Evolutionary conservation across 2,329 filamentous ascomycete genomes (phyloP).

Genomic region (Fusarium concolor): DNA sequence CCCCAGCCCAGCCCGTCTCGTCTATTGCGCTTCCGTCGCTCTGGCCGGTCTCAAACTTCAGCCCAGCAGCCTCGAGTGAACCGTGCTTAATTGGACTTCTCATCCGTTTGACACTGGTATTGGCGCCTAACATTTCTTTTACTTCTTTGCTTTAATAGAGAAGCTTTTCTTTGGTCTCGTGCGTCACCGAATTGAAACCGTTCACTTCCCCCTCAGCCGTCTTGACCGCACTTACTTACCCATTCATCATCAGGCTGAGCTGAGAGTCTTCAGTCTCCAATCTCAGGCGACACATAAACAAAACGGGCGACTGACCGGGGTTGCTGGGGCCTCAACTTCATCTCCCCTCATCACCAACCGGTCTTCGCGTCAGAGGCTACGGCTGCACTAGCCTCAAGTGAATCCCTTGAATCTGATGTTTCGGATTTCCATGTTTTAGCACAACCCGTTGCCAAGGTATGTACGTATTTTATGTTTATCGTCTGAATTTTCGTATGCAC

Average conservation of each 20-base stretch:
- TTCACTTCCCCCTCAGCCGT: slow-evolving; percentile 16
- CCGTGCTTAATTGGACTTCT: slow-evolving; percentile 38
- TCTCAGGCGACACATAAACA: slow-evolving; percentile 12
- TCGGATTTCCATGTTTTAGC: slow-evolving; percentile 39
- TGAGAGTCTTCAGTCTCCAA: slow-evolving; percentile 3
- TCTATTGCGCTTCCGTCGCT: slow-evolving; percentile 26
- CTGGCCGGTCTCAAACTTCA: slow-evolving; percentile 46
- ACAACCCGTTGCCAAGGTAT: slow-evolving; percentile 4
- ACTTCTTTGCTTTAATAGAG: slow-evolving; percentile 3
- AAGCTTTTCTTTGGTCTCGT: background rate
- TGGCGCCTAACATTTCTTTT: slow-evolving; percentile 13
- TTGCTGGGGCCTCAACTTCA: slow-evolving; percentile 20
- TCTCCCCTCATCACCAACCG: background rate
- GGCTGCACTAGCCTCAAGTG: slow-evolving; percentile 33
- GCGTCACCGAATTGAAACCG: background rate
- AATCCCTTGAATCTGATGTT: slow-evolving; percentile 36
- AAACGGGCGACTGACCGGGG: slow-evolving; percentile 31
- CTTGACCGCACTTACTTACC: slow-evolving; percentile 3
- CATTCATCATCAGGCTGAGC: slow-evolving; percentile 4
- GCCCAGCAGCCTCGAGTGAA: slow-evolving; percentile 36
- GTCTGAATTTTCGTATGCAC: slow-evolving; percentile 15
- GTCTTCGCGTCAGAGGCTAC: slow-evolving; percentile 33
- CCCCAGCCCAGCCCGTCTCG: slow-evolving; percentile 4
- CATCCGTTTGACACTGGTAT: slow-evolving; percentile 11
- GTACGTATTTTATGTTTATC: slow-evolving; percentile 31